Evolutionary conservation across 1,139 yeast genomes (phyloP), one percentile per base, ranked within the genome.

Genomic region (Blastobotrys capitulatus): DNA sequence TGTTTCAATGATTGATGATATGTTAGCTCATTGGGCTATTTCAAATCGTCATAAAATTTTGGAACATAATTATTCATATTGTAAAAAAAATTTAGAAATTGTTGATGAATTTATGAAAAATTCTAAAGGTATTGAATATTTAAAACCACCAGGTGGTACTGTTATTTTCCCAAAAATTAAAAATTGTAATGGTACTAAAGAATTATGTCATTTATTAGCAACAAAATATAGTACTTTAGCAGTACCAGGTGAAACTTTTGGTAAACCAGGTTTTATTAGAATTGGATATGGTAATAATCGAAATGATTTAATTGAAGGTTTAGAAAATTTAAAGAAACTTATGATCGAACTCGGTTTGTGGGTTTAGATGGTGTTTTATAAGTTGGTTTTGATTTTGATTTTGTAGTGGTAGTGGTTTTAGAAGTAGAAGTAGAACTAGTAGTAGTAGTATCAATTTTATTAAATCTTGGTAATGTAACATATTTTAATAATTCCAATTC

Each of bases 221-320:
- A 65, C 60, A 13, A 55, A 67, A 19, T 57, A 68, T 52, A 56
- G 60, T 12, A 68, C 73, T 0, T 63, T 79, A 51, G 60, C 70
- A 38, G 79, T 76, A 6, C 83, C 83, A 1, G 82, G 83, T 1
- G 81, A 77, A 52, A 69, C 72, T 2, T 78, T 79, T 57, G 65
- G 64, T 26, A 54, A 60, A 19, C 69, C 71, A 1, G 80, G 79
- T 0, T 73, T 60, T 52, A 53, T 78, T 22, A 64, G 83, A 38
- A 60, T 79, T 25, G 83, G 83, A 0, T 78, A 73, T 55, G 82
- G 77, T n/a, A 79, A 78, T 57, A 60, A 69, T 10, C 58, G 64
- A 8, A 57, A 60, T 2, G 75, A 74, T 46, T 59, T 78, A 27
- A 38, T 32, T 9, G 47, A 52, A 9, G 74, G 73, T 0, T 54